Evolutionary conservation across 345 rosid species (phyloP), one percentile per base, ranked within the genome.

Genomic region (Pistacia integerrima): DNA sequence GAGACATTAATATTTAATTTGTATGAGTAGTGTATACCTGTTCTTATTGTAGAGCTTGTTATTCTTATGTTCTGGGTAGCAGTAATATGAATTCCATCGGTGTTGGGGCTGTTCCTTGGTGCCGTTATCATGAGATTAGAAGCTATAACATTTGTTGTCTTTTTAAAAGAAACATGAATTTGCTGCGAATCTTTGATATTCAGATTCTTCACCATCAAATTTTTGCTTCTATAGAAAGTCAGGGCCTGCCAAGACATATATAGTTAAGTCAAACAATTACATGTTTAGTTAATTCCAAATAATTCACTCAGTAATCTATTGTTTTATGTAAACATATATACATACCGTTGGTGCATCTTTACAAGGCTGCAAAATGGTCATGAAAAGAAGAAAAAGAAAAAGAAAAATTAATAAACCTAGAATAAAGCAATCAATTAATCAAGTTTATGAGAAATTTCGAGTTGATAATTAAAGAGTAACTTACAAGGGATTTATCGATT

Each of bases 31-130:
- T 1, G 8, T 20, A 20, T 71, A 90, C 98, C 97, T 76, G 98
- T 91, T 67, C 88, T 90, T 17, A 93, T 86, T 64, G 72, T 61
- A n/a, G 83, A 85, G 46, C 70, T 75, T n/a, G 85, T 73, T 58
- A 94, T 82, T 20, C 51, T 83, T 72, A 93, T 94, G 76, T 93
- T 88, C 69, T 86, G 86, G 54, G 93, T 90, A 22, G 73, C 44
- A 0, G 95, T 84, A 74, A 93, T 78, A 75, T 94, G 98, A 77
- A 94, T 94, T 46, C 98, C 98, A 60, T 93, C 98, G 0, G 98
- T 94, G 83, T 94, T 94, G 6, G 98, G 98, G 76, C 97, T 91
- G 46, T 82, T 63, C 30, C 58, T 78, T 0, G 98, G 96, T 0
- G 96, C 87, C 11, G 85, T 86, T 4, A 94, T 82, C 11, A 1